Evolutionary conservation across 2,329 filamentous ascomycete species (phyloP).

Genomic region (Lomentospora prolificans): DNA sequence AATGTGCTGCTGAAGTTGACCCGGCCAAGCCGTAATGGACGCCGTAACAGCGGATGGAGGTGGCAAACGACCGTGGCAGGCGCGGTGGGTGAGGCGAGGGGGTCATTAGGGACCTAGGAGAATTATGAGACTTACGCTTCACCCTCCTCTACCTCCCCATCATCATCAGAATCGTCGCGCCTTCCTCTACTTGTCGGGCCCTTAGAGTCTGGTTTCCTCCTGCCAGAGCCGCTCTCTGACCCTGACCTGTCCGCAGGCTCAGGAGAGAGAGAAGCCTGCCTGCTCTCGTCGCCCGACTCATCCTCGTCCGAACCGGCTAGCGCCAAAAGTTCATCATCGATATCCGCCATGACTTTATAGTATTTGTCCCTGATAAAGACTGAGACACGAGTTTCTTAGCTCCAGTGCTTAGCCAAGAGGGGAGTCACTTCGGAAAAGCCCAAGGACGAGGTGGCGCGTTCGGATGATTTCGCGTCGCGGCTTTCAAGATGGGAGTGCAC

Average conservation of each 20-base stretch:
- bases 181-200: conserved; percentile 4
- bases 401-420: too few species aligned
- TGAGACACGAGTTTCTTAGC: too few species aligned
- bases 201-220: not conserved
- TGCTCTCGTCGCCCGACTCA: conserved; percentile 38
- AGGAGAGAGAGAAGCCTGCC: conserved; percentile 45
- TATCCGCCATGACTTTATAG: conserved; percentile 59
- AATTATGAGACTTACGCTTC: conserved; percentile 23
- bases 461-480: not conserved
- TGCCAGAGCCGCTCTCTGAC: conserved; percentile 36
- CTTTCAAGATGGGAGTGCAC: too few species aligned
- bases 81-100: not conserved
- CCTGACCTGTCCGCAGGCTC: conserved; percentile 25
- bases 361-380: not conserved
- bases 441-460: not conserved
- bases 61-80: not conserved
- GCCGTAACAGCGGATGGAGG: too few species aligned
- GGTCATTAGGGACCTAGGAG: not conserved
- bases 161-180: conserved; percentile 36
- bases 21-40: too few species aligned
- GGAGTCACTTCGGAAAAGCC: too few species aligned
- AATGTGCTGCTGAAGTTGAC: too few species aligned
- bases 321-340: conserved; percentile 89
- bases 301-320: conserved; percentile 68
- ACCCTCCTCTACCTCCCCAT: conserved; percentile 69